Base-by-base conservation (phyloP, 148 eudicot genomes). In the Polygonum maritimum region DNA sequence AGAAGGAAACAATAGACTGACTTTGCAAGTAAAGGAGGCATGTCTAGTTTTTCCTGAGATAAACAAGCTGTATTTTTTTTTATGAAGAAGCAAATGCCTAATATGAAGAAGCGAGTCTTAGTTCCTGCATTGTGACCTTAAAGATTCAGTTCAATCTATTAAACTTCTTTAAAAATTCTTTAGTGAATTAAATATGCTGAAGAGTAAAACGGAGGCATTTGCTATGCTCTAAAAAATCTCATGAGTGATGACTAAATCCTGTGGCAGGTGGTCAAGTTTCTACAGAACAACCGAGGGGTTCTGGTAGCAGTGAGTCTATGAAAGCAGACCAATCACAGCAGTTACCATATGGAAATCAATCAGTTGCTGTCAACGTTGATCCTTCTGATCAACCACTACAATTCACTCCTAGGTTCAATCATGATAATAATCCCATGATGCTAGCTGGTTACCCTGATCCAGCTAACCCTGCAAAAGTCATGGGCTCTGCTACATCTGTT, bases 321-420 rank as follows among this genome's bases (percentile, higher is more conserved):
- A 76, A 80, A 31, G 78, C 77, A 73, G 92, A 88, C 51, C 92
- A 81, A 71, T 77, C 86, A 49, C 92, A 84, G 54, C 92, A 84
- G 54, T 84, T 81, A 77, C 65, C 81, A 5, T 81, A 79, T 71
- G 79, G 86, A 55, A 85, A 85, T 82, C 90, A 84, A 45, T 58
- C 86, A 77, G 71, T 77, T 21, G 80, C 77, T 60, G 78, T 86
- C 67, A 75, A 83, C 77, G 26, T 48, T 76, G 85, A 82, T 83
- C 82, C 75, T 77, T 80, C 88, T 52, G 92, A 92, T 79, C 98
- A 84, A 80, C 98, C 97, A 77, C 81, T 94, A 79, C 86, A 82
- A 33, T 94, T 94, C 86, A 81, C 88, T 13, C 84, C 85, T 69
- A 83, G 88, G 78, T 88, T 77, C 78, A 89, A 74, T 78, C 91